Base-by-base conservation (phyloP, 1,284 basidiomycete species). In the Sporisorium graminicola region DNA sequence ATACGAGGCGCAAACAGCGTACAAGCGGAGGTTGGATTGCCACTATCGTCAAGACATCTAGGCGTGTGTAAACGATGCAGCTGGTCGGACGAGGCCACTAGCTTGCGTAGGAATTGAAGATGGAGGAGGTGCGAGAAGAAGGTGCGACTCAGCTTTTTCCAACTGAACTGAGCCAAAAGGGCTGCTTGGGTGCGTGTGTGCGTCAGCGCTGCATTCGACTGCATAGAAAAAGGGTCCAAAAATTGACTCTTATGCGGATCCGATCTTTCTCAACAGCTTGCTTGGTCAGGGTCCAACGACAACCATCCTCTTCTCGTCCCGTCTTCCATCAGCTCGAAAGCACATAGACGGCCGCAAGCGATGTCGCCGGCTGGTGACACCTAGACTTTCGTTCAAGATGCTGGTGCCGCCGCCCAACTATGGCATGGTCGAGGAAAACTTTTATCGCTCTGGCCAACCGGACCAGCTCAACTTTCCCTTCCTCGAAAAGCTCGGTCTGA, bases 391-490 rank as follows among this genome's bases (percentile, higher is more conserved):
- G 10, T 16, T 31, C 58, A 69, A 24, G 26, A 85, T 86, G 81
- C 73, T 86, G 84, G 87, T 89, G 20, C 88, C 88, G 31, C 88
- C 88, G 13, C 86, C 88, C 65, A 88, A 88, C 79, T 89, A 88
- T 63, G 88, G 88, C 35, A 84, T 88, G 76, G 88, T 88, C 56
- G 88, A 88, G 80, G 88, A 88, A 82, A 87, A 87, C 47, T 87
- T 88, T 60, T 88, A 88, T 69, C 85, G 88, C 3, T 88, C 87
- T 18, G 88, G 88, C 10, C 88, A 89, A 75, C 88, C 88, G 1
- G 87, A 88, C 47, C 87, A 88, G 71, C 86, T 89, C 74, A 88
- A 89, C 82, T 88, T 89, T 68, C 87, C 87, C 1, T 89, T 89
- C 63, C 81, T 89, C 29, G 88, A 89, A 76, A 87, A 88, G 74